Base-by-base conservation (phyloP, 805 yeast genomes). In the Suhomyces sp. region DNA sequence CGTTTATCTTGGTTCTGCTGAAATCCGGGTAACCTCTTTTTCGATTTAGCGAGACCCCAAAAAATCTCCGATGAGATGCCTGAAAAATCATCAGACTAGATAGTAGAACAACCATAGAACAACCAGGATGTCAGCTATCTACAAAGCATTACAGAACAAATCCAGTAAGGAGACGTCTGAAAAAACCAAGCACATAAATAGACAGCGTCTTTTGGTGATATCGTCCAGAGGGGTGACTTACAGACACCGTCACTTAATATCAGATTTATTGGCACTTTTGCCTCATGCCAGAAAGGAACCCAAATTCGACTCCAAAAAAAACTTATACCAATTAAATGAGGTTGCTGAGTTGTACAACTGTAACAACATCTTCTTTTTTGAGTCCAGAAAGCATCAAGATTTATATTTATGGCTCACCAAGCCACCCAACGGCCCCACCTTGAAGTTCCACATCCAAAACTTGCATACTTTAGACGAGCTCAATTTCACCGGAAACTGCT, bases 271-370 rank as follows among this genome's bases (percentile, higher is more conserved):
- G 58, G 72, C 83, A 20, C 76, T 94, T 67, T 73, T 94, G 67
- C 99, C 99, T 51, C 99, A 94, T 67, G 86, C 96, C 41, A 85
- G 97, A 69, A 93, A 92, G 66, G 99, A 94, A 73, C 96, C 97
- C 55, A 94, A 94, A 68, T 80, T 93, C 63, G 99, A 94, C 71
- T 86, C 92, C 53, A 94, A 94, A 73, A 89, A 92, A 67, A 89
- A 89, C 68, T 79, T 93, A 57, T 81, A 82, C 67, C 93, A 91
- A 68, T 79, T 94, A 54, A 94, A 94, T 65, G 99, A 94, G 75
- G 87, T 92, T 55, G 98, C 98, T 2, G 99, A 94, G 65, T 77
- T 94, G 57, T 91, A 93, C 81, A 94, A 94, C 78, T 94, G 99
- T 80, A 94, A 94, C 74, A 94, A 94, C 67, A 82, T 94, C 59